A percentile compares a stretch with the other conserved stretches of the same genome.
These are phyloP conservation scores for Lasiosphaeris hirsuta DNA, from an alignment of 495 filamentous ascomycete species.

Conservation along the genomic window DNA sequence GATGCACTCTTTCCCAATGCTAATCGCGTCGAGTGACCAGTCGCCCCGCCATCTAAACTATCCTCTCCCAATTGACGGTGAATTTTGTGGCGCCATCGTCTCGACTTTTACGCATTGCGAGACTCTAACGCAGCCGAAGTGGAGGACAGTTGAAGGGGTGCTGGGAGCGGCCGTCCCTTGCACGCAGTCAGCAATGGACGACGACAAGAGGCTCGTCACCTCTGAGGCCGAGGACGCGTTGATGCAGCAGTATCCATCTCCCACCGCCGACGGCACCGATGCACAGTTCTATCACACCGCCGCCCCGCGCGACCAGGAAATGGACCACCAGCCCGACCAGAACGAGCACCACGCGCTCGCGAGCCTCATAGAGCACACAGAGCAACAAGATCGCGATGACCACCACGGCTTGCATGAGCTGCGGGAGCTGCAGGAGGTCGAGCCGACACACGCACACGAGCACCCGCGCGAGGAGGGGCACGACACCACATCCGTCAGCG, in stretches of 20 bases:
- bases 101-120: no score
- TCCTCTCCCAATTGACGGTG: background rate
- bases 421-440: constrained; percentile 22
- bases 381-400: constrained; percentile 20
- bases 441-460: constrained; percentile 20
- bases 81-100: background rate
- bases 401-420: constrained; percentile 23
- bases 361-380: constrained; percentile 19
- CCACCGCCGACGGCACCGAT: constrained; percentile 25
- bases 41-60: background rate
- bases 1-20: constrained; percentile 10
- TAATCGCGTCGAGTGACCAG: constrained; percentile 18
- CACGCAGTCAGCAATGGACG: constrained; percentile 8
- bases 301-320: constrained; percentile 20
- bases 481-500: constrained; percentile 31
- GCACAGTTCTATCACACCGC: constrained; percentile 28
- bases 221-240: constrained; percentile 20
- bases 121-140: no score
- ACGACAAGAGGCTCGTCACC: constrained; percentile 20
- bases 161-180: no score
- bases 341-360: constrained; percentile 19
- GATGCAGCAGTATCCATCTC: constrained; percentile 30
- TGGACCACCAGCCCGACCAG: constrained; percentile 18
- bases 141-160: no score
- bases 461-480: constrained; percentile 32